Base-by-base conservation (phyloP, 768 basidiomycete genomes). In the Daedaleopsis sinensis region DNA sequence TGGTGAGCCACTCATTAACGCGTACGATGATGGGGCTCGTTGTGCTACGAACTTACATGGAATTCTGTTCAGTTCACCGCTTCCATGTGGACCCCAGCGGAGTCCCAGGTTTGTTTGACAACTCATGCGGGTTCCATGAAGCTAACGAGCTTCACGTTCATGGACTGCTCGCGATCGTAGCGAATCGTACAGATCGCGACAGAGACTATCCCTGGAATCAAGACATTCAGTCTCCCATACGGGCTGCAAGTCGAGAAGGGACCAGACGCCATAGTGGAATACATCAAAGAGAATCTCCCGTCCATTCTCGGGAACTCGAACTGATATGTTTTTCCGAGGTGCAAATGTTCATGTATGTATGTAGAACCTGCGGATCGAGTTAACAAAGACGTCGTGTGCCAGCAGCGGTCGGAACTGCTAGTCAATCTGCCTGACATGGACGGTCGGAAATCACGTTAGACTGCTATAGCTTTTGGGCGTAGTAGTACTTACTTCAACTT, bases 1-100 rank as follows among this genome's bases (percentile, higher is more conserved):
- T 67, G 52, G 66, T 67, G 32, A 19, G 60, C 52, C 18, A 13
- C 27, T n/a, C 9, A 6, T n/a, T 32, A 32, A 32, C 27, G 27
- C 27, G 27, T 3, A 32, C 27, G 27, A 32, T 23, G 18, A 38
- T 15, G 37, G 19, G 38, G 1, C 9, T 23, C 13, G 38, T 11
- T 1, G 11, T 5, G 18, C 16, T 27, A 7, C 10, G 32, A 11
- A 1, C n/a, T 36, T n/a, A 5, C 11, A 32, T 21, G 2, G n/a
- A n/a, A n/a, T 24, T 47, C 38, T 19, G 12, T 39, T 16, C 36
- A 65, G 63, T 67, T 67, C 46, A 64, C 63, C 1, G 66, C 66
- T 1, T 67, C 63, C 5, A 67, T 67, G 66, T 67, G 66, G 66
- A 62, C 66, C 4, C 61, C 63, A 13, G 66, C 64, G n/a, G 60